Evolutionary conservation across 1,284 basidiomycete genomes (phyloP).

Genomic region (Thecaphora thlaspeos): DNA sequence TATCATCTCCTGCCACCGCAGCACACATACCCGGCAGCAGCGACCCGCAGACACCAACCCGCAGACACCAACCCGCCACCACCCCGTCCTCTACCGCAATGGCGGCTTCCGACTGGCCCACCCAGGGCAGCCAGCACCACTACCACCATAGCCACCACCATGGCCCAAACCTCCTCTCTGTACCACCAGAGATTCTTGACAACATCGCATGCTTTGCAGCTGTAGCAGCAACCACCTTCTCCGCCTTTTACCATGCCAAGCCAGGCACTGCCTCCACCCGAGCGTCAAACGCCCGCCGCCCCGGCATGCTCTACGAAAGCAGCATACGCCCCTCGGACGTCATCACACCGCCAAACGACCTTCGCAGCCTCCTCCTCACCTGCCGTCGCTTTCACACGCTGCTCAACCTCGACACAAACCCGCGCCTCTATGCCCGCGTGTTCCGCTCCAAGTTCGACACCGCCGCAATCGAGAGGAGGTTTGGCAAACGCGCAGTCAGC

Average conservation of each 20-base stretch:
- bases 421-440: conserved; percentile 46
- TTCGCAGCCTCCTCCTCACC: conserved; percentile 35
- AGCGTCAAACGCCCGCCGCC: not conserved
- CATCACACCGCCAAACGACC: conserved; percentile 34
- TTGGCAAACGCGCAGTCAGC: conserved; percentile 27
- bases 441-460: conserved; percentile 50
- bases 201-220: conserved; percentile 40
- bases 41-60: too few relatives aligned
- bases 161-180: conserved; percentile 9
- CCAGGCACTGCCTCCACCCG: not conserved
- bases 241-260: not conserved
- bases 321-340: conserved; percentile 12
- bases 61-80: too few relatives aligned
- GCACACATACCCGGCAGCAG: too few relatives aligned
- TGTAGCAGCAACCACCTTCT: conserved; percentile 14
- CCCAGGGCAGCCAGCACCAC: too few relatives aligned
- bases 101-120: too few relatives aligned
- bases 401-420: conserved; percentile 37
- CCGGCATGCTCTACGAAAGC: conserved; percentile 16
- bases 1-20: too few relatives aligned
- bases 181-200: conserved; percentile 45
- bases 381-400: conserved; percentile 33
- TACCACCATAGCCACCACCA: too few relatives aligned
- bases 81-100: too few relatives aligned
- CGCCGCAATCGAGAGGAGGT: conserved; percentile 41